These are phyloP conservation scores for Paracorniculantispora psalliotae DNA, from an alignment of 2,329 filamentous ascomycete genomes.

Conservation along the genomic window DNA sequence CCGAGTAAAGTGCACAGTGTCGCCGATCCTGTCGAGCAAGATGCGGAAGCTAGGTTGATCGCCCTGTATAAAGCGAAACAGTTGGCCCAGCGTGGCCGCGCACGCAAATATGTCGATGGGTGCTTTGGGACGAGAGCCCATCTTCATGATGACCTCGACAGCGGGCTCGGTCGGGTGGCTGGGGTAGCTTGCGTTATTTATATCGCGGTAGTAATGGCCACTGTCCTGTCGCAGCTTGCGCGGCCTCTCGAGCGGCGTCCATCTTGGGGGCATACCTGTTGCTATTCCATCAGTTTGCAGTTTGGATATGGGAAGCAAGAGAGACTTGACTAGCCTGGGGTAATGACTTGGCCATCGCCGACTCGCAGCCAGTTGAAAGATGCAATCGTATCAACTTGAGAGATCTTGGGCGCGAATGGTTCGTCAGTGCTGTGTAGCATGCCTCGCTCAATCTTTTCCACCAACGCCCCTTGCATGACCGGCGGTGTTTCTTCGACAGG, in stretches of 20 bases:
- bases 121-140: neutral
- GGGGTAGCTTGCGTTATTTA: conserved; percentile 47
- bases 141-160: conserved; percentile 34
- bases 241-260: conserved; percentile 38
- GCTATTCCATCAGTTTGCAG: too few species aligned
- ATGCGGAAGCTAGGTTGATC: conserved; percentile 51
- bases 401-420: neutral
- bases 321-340: too few species aligned
- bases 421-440: neutral
- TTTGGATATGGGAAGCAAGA: too few species aligned
- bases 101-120: conserved; percentile 54
- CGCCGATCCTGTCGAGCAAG: conserved; percentile 48
- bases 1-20: conserved; percentile 59
- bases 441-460: neutral
- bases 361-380: conserved; percentile 38
- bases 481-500: too few species aligned
- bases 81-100: conserved; percentile 55
- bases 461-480: neutral
- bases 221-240: conserved; percentile 37
- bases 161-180: conserved; percentile 47
- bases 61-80: conserved; percentile 50
- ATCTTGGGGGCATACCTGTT: conserved; percentile 45
- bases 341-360: too few species aligned
- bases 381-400: conserved; percentile 18
- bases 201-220: conserved; percentile 48